Conservation (phyloP, 176 grass and related monocot genomes). For the Avena eriantha region DNA sequence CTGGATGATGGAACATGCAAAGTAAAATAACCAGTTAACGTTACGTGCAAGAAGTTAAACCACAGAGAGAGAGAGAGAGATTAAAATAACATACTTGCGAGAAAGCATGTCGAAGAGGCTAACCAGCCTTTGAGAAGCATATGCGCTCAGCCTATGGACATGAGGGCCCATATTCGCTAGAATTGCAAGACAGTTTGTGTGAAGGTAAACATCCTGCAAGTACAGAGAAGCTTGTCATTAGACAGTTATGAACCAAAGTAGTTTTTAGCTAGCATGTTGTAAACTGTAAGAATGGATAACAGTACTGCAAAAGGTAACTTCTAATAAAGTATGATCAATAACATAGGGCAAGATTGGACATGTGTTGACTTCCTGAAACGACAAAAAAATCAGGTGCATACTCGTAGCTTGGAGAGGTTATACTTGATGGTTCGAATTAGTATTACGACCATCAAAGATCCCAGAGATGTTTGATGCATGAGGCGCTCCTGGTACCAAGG, state of each 20-base stretch:
- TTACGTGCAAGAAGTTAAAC: conserved; percentile 1
- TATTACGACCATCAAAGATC: conserved; percentile 96
- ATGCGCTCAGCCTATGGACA: conserved; percentile 88
- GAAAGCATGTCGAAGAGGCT: conserved; percentile 99
- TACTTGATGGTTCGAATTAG: conserved; percentile 98
- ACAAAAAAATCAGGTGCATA: conserved; percentile 49
- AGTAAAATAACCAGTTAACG: neutral
- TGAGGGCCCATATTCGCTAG: conserved; percentile 99
- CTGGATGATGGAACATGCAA: conserved; percentile 49
- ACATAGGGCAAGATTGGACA: neutral
- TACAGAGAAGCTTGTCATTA: conserved; percentile 41
- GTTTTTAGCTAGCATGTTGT: neutral
- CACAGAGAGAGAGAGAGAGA: conserved; percentile 6
- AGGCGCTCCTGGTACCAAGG: conserved; percentile 98
- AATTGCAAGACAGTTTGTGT: conserved; percentile 97
- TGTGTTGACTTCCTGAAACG: conserved; percentile 22
- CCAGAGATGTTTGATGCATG: conserved; percentile 90
- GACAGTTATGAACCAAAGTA: conserved; percentile 26
- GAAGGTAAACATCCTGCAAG: conserved; percentile 95
- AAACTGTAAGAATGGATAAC: conserved; percentile 17
- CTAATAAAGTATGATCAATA: neutral
- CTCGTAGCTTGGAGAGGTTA: conserved; percentile 96
- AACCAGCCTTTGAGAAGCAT: conserved; percentile 99
- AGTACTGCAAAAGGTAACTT: conserved; percentile 15
- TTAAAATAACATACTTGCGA: conserved; percentile 76